Base-by-base conservation (phyloP, 768 basidiomycete species). In the Rhodotorula diobovata region DNA sequence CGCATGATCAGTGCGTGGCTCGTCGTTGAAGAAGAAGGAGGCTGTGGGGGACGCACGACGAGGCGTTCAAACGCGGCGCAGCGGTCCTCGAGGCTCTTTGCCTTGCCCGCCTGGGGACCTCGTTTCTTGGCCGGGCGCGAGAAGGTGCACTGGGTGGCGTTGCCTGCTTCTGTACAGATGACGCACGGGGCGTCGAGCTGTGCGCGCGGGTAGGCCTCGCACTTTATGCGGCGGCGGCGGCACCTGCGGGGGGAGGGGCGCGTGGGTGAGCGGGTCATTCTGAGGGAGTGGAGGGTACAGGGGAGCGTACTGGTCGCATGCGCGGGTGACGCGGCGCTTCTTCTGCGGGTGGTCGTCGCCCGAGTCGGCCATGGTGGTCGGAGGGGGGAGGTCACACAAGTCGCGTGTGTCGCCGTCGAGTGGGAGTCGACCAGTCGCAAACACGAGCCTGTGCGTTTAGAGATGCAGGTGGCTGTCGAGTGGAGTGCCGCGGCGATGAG, bases 131-230 rank as follows among this genome's bases (percentile, higher is more conserved):
- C 66, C 37, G 68, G 68, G 4, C 68, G 32, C 12, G 65, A 56
- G 37, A 61, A 74, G 23, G 72, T 67, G 54, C 72, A 74, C 16
- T 46, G n/a, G 14, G 54, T 25, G 8, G 65, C 57, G 3, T 28
- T 39, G 20, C 54, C 62, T 7, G 64, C 67, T 4, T 70, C 68
- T 30, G 68, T 74, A 30, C 72, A 74, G 61, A 74, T 70, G n/a
- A 61, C 56, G 39, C 72, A 74, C 0, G 72, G 68, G 25, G 68
- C 61, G 32, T 70, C 72, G 34, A 64, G 23, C 10, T 62, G 43
- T 0, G 43, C 66, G 18, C 43, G 15, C 1, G 61, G 61, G 58
- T 57, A 63, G 1, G 66, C 45, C n/a, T 58, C 50, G 54, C 72
- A 74, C 34, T 70, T 70, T 56, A 74, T 67, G 2, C 72, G 50